Percentiles rank a stretch among this genome's conserved stretches.
Conservation (phyloP, 345 rosid genomes). For the Barbarea vulgaris region DNA sequence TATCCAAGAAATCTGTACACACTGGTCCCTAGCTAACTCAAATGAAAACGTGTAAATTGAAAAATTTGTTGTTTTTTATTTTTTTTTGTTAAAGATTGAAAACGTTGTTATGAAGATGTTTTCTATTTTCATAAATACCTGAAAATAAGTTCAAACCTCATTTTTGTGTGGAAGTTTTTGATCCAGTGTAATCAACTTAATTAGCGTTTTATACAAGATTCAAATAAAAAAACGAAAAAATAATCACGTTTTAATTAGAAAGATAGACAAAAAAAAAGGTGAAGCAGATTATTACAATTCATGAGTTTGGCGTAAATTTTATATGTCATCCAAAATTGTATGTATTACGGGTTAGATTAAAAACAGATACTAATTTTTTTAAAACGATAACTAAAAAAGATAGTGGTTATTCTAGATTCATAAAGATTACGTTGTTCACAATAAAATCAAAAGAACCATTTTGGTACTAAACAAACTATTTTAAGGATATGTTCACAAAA, state of each 20-base stretch:
- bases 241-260: neutral
- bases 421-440: neutral
- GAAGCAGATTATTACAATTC: neutral
- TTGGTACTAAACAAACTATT: neutral
- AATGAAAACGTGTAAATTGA: constrained; percentile 10
- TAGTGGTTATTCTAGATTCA: neutral
- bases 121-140: neutral
- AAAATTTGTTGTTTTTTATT: too few relatives aligned
- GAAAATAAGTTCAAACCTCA: neutral
- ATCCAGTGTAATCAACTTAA: neutral
- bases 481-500: constrained; percentile 6
- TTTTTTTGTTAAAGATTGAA: neutral
- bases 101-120: neutral
- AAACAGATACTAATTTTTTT: neutral
- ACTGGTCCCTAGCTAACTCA: neutral
- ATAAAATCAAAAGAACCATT: neutral
- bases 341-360: neutral
- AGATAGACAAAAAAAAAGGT: neutral
- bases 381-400: neutral
- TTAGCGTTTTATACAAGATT: neutral
- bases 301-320: neutral
- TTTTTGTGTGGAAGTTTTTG: neutral
- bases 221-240: too few relatives aligned
- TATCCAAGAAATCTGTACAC: neutral
- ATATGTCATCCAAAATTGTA: neutral